Base-by-base conservation (phyloP, 371 early-diverging fungal genomes). In the Rhizopus delemar region DNA sequence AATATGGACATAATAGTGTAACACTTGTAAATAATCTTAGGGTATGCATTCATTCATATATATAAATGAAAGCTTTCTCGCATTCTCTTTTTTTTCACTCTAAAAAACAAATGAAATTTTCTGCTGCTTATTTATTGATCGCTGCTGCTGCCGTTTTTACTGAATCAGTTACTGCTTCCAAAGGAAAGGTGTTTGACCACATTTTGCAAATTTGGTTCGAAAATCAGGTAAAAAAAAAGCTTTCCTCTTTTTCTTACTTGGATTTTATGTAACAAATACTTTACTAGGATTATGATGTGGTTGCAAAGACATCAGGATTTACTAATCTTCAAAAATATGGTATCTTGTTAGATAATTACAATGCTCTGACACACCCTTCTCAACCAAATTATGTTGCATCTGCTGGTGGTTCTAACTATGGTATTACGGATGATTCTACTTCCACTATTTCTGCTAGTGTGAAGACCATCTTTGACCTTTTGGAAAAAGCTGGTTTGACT, bases 401-500 rank as follows among this genome's bases (percentile, higher is more conserved):
- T 53, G 56, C 56, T 54, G 74, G 60, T 55, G 62, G 59, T 12
- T 53, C 55, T 48, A 57, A 54, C 34, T 61, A 54, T 35, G 65
- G 63, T 52, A 58, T 73, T 31, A 51, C 32, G 16, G 48, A 65
- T 48, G 69, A 73, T 56, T 57, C 49, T 4, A 66, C 55, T 35
- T 54, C 63, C 36, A 60, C 51, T 15, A 60, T 73, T 9, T 63
- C 60, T 29, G 58, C 67, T 38, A 56, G 56, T 35, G 41, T 65
- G 5, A 52, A 32, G 35, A 66, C 68, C 63, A 65, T 88, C 29
- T 85, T 73, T 51, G 86, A 86, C 59, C 72, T 84, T 11, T 67
- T 87, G 45, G 86, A 86, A 54, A 63, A 70, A 31, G 81, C 75
- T 65, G 74, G 76, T 7, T 55, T 84, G 46, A 70, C 77, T 41